Base-by-base conservation (phyloP, 495 filamentous ascomycete species). In the Lophium mytilinum region DNA sequence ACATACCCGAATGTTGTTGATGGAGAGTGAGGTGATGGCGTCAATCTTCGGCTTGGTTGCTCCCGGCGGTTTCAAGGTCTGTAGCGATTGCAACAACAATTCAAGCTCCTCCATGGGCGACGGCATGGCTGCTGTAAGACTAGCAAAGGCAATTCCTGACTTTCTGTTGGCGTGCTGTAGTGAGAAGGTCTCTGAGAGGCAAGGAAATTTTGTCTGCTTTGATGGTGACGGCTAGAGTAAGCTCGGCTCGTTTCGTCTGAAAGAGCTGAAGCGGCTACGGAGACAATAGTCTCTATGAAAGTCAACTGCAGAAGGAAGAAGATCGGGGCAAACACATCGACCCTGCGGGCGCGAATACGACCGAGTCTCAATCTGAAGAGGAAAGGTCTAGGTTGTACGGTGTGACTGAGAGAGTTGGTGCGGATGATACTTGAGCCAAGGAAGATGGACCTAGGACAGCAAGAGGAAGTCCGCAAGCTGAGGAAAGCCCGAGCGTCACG, bases 1-100 rank as follows among this genome's bases (percentile, higher is more conserved):
- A 68, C 85, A 78, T 87, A 97, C 93, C 88, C 96, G 87, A 63
- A 97, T 85, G 69, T 96, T 95, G 58, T 84, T 80, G 54, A 86
- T 85, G 73, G 91, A 96, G 21, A 95, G 80, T 17, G 80, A 71
- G 8, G 90, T 96, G 73, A 97, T 86, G 69, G 84, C 80, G 43
- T 75, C 76, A 71, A 98, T 95, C 73, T 92, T 92, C 41, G 88
- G 85, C 54, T 89, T 90, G 21, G 90, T 92, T 53, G 96, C 90
- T 63, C 93, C 93, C 33, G 94, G 94, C 15, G 94, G 83, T 72
- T 95, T 97, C 66, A 96, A 77, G 52, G 78, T 76, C 66, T 89
- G 85, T 89, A 98, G 90, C 57, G 86, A 90, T 74, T 94, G 89
- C 67, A 98, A 80, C 74, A 84, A 84, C 56, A 80, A 81, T 73